phyloP scores from a whole-genome alignment of 305 asterid genomes.

The Plantago coronopus region DNA sequence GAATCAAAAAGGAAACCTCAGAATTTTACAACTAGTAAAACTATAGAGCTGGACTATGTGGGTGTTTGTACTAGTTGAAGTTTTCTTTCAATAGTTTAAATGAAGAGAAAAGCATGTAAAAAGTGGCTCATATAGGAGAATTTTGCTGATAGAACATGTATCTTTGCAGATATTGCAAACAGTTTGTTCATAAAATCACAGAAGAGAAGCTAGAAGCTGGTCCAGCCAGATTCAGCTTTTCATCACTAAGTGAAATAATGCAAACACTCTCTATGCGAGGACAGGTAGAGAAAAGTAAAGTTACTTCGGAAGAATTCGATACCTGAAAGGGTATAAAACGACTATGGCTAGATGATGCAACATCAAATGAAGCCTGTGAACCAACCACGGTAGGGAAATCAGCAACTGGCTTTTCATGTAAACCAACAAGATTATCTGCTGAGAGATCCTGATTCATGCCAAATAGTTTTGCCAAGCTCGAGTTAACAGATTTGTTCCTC shows the following conservation, averaged over 20 bases:
- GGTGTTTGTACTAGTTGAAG: no score
- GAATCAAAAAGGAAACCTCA: slow-evolving; percentile 15
- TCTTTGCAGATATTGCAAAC: no score
- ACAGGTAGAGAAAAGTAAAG: background rate
- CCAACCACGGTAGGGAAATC: slow-evolving; percentile 30
- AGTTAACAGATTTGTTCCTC: slow-evolving; percentile 26
- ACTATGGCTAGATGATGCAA: slow-evolving; percentile 29
- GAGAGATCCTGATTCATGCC: slow-evolving; percentile 29
- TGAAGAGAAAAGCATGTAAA: no score
- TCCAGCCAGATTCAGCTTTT: no score
- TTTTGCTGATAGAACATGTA: no score
- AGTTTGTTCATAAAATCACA: no score
- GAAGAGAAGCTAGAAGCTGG: no score
- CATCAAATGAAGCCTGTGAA: slow-evolving; percentile 24
- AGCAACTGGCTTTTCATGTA: slow-evolving; percentile 23
- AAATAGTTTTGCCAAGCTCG: slow-evolving; percentile 26
- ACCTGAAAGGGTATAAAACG: slow-evolving; percentile 33
- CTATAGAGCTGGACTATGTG: background rate
- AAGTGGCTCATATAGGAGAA: no score
- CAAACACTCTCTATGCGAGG: background rate
- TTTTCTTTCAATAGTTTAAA: no score
- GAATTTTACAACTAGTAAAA: background rate
- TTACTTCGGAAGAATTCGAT: slow-evolving; percentile 35
- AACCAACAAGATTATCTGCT: slow-evolving; percentile 24
- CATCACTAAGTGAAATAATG: no score